phyloP scores from a whole-genome alignment of 345 rosid species.

The Hibiscus tridactylites region DNA sequence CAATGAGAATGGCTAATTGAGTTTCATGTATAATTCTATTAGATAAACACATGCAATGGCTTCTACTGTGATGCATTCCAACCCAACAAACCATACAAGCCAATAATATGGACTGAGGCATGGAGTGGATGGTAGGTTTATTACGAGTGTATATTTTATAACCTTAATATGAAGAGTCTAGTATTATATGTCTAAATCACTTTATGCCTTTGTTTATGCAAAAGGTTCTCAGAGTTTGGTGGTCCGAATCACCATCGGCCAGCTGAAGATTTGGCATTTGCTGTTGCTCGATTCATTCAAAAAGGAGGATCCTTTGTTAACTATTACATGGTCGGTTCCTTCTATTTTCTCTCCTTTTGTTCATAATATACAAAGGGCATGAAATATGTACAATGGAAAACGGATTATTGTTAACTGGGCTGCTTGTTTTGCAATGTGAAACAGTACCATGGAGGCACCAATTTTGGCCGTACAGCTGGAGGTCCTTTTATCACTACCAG shows the following conservation, averaged over 20 bases:
- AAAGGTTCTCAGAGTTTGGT: conserved; percentile 92
- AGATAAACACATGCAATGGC: conserved; percentile 99
- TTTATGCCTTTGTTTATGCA: background rate
- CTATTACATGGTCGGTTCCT: conserved; percentile 75
- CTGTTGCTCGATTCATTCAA: conserved; percentile 85
- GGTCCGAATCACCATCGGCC: conserved; percentile 90
- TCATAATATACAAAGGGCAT: background rate
- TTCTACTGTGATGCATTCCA: conserved; percentile 90
- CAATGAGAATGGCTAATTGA: background rate
- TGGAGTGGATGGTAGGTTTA: conserved; percentile 94
- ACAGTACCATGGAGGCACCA: conserved; percentile 99
- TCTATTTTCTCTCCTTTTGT: background rate
- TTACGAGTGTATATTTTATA: background rate
- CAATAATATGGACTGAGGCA: conserved; percentile 95
- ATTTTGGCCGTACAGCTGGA: conserved; percentile 95
- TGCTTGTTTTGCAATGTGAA: conserved; percentile 18
- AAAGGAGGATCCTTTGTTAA: conserved; percentile 97
- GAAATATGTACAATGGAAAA: background rate
- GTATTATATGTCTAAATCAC: background rate
- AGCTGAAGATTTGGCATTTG: conserved; percentile 95
- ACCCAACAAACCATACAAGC: conserved; percentile 94
- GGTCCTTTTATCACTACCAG: conserved; percentile 98
- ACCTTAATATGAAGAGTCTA: conserved; percentile 1
- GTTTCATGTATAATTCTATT: conserved; percentile 17
- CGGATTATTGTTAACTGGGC: background rate